Conservation (phyloP, 768 basidiomycete species). For the Boletus barrowsii region DNA sequence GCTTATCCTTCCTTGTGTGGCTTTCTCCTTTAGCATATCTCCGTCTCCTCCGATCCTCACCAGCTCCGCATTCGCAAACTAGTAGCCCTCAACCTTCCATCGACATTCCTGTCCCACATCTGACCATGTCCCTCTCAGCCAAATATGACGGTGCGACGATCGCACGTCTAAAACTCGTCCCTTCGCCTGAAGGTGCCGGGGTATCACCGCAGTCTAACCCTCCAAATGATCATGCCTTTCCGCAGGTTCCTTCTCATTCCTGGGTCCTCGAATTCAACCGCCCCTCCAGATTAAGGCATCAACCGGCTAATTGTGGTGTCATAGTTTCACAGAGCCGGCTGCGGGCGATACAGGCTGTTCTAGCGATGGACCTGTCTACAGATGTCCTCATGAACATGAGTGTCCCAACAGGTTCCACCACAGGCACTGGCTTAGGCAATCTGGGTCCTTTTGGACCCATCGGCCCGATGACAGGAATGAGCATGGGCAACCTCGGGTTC, state of each 20-base stretch:
- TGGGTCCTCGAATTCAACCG: conserved; percentile 76
- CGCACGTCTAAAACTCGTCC: conserved; percentile 49
- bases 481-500: conserved; percentile 26
- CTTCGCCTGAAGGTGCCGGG: conserved; percentile 20
- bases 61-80: conserved; percentile 15
- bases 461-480: conserved; percentile 16
- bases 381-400: conserved; percentile 26
- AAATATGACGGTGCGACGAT: conserved; percentile 49
- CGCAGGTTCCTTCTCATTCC: conserved; percentile 29
- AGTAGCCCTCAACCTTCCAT: conserved; percentile 13
- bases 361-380: conserved; percentile 30
- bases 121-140: conserved; percentile 44
- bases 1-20: conserved; percentile 69
- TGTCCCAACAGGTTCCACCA: conserved; percentile 11
- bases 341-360: conserved; percentile 70
- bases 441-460: conserved; percentile 26
- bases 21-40: conserved; percentile 71
- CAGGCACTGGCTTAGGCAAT: conserved; percentile 17
- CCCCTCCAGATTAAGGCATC: conserved; percentile 28
- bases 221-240: conserved; percentile 26
- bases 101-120: conserved; percentile 51
- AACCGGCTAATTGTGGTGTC: conserved; percentile 50
- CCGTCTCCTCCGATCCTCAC: conserved; percentile 45
- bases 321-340: conserved; percentile 73
- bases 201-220: conserved; percentile 9